Evolutionary conservation across 106 monocot genomes (phyloP).

Genomic region (Dendrobium chrysotoxum): DNA sequence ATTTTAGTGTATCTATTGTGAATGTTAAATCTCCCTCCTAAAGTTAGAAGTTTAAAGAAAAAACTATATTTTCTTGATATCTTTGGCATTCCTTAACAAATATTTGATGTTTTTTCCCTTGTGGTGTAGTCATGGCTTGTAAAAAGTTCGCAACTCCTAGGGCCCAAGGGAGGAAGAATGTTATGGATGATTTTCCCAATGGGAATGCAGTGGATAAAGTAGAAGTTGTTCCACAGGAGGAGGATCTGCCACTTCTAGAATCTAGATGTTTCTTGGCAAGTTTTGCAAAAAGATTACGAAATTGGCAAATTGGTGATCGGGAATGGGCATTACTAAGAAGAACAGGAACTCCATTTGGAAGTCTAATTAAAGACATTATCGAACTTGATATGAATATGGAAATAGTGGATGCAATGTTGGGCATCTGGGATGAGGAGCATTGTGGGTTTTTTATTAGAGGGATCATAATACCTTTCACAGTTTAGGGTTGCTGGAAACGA

Average conservation of each 20-base stretch:
- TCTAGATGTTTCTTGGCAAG: neutral
- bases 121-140: neutral
- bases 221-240: neutral
- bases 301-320: neutral
- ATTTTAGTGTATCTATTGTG: neutral
- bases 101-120: neutral
- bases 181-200: neutral
- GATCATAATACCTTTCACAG: neutral
- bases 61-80: neutral
- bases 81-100: neutral
- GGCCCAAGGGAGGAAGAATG: neutral
- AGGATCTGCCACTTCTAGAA: neutral
- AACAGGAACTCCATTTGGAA: slow-evolving; percentile 12
- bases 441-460: slow-evolving; percentile 1
- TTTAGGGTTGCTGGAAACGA: too few relatives aligned
- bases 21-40: neutral
- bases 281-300: neutral
- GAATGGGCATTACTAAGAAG: neutral
- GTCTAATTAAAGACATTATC: neutral
- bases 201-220: neutral
- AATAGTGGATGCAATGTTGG: neutral
- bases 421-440: slow-evolving; percentile 3
- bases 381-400: slow-evolving; percentile 5
- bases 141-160: neutral
- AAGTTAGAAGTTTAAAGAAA: neutral